Evolutionary conservation across 345 rosid species (phyloP), one percentile per base, ranked within the genome.

Genomic region (Hypericum perforatum): DNA sequence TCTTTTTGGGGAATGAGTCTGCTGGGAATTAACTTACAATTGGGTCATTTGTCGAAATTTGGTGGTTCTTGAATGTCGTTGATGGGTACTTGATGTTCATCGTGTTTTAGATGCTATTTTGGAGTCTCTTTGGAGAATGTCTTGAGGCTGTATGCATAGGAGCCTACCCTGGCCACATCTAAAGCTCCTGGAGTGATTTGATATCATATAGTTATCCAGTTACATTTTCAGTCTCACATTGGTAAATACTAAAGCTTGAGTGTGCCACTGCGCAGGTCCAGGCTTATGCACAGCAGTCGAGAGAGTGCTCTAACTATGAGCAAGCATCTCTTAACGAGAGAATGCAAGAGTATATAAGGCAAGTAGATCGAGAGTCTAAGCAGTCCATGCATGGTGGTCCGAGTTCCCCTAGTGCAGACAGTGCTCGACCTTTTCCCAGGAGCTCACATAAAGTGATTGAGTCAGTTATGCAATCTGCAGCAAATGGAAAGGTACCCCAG

Each of bases 361-460:
- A 89, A 82, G 78, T 94, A 63, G 96, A 94, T 65, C 79, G 99
- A 53, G 99, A 86, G 66, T 89, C 92, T 78, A 79, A 77, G 74
- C 71, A 59, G 74, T 78, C 87, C 60, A 78, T 94, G 32, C 84
- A 81, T 66, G 95, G 94, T 70, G 78, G 91, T 48, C 82, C 72
- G 72, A 94, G 89, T 54, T 94, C 99, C 69, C 99, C 97, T 12
- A 89, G 79, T 76, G 96, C 95, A 54, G 99, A 94, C 63, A 96
- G 96, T 53, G 81, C 84, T 54, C 99, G 83, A 67, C 88, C 99
- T 10, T 82, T 82, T 45, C 92, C 94, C 62, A 79, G 97, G 77
- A 86, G 97, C 76, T 94, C 99, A 7, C 96, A 94, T 76, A 94
- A 94, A 73, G 86, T 94, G 95, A 94, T 94, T 53, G 97, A 89